Evolutionary conservation across 2,329 filamentous ascomycete genomes (phyloP).

Genomic region (Fonsecaea erecta): DNA sequence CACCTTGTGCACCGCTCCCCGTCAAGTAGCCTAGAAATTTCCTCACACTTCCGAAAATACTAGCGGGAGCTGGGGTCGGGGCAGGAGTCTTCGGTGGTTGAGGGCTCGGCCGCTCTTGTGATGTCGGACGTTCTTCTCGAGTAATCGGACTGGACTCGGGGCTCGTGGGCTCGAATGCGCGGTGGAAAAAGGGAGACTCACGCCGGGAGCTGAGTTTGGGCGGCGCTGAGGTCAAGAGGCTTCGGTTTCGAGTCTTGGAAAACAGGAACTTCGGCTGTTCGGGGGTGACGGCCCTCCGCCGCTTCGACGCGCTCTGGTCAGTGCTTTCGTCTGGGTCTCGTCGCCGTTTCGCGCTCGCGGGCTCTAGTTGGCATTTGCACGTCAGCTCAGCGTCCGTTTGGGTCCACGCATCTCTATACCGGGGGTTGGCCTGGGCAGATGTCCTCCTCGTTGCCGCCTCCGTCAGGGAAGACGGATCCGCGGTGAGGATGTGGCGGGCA

Average conservation of each 20-base stretch:
- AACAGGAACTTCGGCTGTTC: conserved; percentile 28
- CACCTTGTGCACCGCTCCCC: conserved; percentile 6
- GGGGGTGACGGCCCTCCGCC: conserved; percentile 22
- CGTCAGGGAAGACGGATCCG: background rate
- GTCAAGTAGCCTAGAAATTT: conserved; percentile 29
- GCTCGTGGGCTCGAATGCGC: conserved; percentile 19
- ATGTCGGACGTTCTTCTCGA: background rate
- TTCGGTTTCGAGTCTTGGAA: conserved; percentile 30
- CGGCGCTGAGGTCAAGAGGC: conserved; percentile 25
- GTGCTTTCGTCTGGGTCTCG: conserved; percentile 21
- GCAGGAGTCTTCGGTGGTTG: conserved; percentile 19
- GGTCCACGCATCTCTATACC: conserved; percentile 19
- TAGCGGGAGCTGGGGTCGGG: conserved; percentile 6
- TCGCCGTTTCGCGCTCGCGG: conserved; percentile 25
- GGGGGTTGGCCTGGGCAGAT: background rate
- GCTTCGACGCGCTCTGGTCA: conserved; percentile 22
- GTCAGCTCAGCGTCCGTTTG: conserved; percentile 30
- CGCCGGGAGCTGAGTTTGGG: conserved; percentile 20
- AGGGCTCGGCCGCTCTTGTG: conserved; percentile 10
- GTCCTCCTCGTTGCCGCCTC: background rate
- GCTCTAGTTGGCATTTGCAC: conserved; percentile 21
- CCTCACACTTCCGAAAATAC: conserved; percentile 32
- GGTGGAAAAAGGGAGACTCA: conserved; percentile 26
- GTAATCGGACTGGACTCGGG: conserved; percentile 12
- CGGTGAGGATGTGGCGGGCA: background rate